Conservation (phyloP, 345 rosid genomes). For the Gossypium herbaceum region DNA sequence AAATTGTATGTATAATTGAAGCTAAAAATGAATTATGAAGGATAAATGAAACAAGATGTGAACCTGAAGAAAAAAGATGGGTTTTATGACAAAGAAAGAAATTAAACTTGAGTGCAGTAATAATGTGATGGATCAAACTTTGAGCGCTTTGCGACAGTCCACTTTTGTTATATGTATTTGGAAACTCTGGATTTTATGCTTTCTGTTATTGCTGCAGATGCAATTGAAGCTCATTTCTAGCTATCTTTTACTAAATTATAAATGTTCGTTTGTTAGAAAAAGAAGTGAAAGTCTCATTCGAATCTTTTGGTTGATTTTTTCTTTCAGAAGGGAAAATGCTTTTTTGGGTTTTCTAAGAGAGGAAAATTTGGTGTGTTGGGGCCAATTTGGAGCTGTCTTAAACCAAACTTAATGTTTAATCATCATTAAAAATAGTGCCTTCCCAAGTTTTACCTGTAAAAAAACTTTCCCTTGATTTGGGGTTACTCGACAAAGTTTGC, state of each 20-base stretch:
- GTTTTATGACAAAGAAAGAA: background rate
- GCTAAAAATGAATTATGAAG: background rate
- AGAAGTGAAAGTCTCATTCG: no score
- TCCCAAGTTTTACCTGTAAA: no score
- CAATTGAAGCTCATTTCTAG: no score
- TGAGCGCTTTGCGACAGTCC: no score
- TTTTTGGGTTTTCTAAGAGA: background rate
- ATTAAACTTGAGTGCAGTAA: background rate
- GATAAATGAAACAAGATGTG: background rate
- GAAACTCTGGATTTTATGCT: no score
- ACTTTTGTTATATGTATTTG: no score
- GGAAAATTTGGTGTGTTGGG: background rate
- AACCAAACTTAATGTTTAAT: no score
- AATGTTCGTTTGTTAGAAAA: no score
- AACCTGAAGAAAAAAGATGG: background rate
- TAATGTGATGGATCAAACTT: background rate
- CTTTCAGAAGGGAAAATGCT: background rate
- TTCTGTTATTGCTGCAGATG: no score
- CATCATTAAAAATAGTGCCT: no score
- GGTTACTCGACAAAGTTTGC: background rate
- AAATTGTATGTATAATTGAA: background rate
- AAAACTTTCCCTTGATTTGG: no score
- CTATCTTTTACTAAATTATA: no score
- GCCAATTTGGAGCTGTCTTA: background rate
- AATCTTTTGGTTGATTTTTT: background rate